Evolutionary conservation across 495 filamentous ascomycete genomes (phyloP), one percentile per base, ranked within the genome.

Genomic region (Aspergillus cavernicola): DNA sequence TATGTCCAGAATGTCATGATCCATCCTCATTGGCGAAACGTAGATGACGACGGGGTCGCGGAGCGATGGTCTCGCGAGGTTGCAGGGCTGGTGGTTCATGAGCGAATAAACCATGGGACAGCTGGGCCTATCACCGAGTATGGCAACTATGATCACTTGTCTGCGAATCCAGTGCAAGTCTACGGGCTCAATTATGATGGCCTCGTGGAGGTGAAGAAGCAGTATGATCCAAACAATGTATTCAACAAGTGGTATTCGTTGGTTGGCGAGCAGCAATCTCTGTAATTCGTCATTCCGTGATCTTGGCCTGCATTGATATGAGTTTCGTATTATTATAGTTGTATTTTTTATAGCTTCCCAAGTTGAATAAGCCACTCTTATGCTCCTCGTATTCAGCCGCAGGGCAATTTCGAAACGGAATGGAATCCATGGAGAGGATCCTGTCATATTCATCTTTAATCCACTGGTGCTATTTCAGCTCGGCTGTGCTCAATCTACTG

Each of bases 151-250:
- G 35, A 50, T 9, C 46, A 50, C 24, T 16, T 50, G n/a, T 39
- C 33, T 2, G 46, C 46, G 2, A 1, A 38, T 12, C 13, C 46
- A 5, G 37, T 60, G 45, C 70, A 67, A 9, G 61, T 61, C 15
- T 80, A 67, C 59, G 77, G 77, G 9, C 32, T 52, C 15, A 74
- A 79, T 45, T 58, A 65, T 19, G 48, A 56, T 2, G 63, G 65
- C 18, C 57, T 78, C 39, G 55, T 65, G 31, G 53, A 65, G 47
- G 50, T 78, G 31, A 79, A 78, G 64, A 63, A 62, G 42, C 66
- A 67, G 40, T 78, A 78, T 54, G 76, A 80, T 59, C 73, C 75
- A 1, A 52, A 66, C 1, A 74, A 76, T 57, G 46, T 76, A 32
- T 80, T 80, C 52, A 64, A 64, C 50, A 60, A 66, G 58, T 64